Conservation (phyloP, 768 basidiomycete genomes). For the Macrolepiota albuminosa region DNA sequence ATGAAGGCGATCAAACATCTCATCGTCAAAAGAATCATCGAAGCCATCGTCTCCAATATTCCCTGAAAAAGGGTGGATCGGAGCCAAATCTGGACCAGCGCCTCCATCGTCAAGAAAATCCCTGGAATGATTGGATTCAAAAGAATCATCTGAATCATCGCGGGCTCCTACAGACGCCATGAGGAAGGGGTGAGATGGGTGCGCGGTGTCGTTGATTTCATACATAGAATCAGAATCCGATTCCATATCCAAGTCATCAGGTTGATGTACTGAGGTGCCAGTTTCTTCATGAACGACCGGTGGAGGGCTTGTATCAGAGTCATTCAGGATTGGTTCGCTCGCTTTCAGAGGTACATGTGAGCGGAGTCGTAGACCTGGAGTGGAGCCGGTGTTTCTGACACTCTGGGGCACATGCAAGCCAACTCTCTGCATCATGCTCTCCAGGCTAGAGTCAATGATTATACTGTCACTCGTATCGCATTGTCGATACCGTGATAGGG, state of each 20-base stretch:
- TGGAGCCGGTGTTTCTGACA: conserved; percentile 16
- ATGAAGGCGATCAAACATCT: conserved; percentile 44
- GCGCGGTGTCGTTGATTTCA: conserved; percentile 51
- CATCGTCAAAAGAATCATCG: conserved; percentile 50
- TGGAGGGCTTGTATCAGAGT: neutral
- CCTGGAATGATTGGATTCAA: conserved; percentile 49
- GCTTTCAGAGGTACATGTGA: conserved; percentile 16
- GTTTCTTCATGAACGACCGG: conserved; percentile 4
- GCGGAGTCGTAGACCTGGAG: conserved; percentile 24
- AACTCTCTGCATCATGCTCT: conserved; percentile 65
- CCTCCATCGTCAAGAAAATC: conserved; percentile 53
- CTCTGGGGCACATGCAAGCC: conserved; percentile 39
- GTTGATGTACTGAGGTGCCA: conserved; percentile 9
- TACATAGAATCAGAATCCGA: conserved; percentile 61
- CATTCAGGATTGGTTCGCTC: neutral
- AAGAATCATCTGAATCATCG: conserved; percentile 40
- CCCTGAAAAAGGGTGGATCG: conserved; percentile 59
- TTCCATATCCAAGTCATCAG: conserved; percentile 34
- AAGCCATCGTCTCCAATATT: conserved; percentile 37
- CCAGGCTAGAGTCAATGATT: conserved; percentile 53
- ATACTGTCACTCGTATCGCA: conserved; percentile 44
- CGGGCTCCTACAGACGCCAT: conserved; percentile 41
- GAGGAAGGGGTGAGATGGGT: conserved; percentile 70
- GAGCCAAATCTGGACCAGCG: conserved; percentile 30
- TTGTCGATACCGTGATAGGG: conserved; percentile 58